Base-by-base conservation (phyloP, 805 yeast genomes). In the Wickerhamiella kazuoi region DNA sequence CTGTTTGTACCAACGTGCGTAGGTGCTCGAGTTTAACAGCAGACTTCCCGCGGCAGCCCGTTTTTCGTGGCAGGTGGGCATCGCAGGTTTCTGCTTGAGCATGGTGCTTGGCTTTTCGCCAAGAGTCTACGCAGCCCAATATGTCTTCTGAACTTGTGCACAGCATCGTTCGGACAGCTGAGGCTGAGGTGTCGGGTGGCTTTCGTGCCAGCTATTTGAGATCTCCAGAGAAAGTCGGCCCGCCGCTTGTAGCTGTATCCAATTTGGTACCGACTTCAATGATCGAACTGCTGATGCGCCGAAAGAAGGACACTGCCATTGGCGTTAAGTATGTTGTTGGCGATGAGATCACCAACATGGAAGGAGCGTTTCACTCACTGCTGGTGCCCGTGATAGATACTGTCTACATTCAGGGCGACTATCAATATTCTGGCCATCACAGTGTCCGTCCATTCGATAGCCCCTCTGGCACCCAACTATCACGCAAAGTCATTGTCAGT, bases 301-400 rank as follows among this genome's bases (percentile, higher is more conserved):
- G 29, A 13, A 45, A 44, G 21, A 40, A 43, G 29, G 41, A 37
- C 26, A 35, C 42, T 5, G 37, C 42, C 2, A 30, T 38, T n/a
- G 42, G 39, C 3, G 39, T 39, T 11, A 47, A 46, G 28, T 41
- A 41, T 13, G 37, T 21, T 9, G 17, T 9, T 4, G 49, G 50
- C 1, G 21, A 17, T 17, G 7, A 18, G 9, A 48, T 48, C 34
- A 38, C 46, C 28, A 44, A 45, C 16, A 18, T 48, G 30, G 44
- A 39, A 23, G 52, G 46, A 16, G 49, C 45, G 4, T 31, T 35
- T 32, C 48, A 45, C 35, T 21, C 43, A 7, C 36, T 48, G 13
- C 43, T 47, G 3, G 45, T 44, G 1, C 50, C 52, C 8, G 34
- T 47, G 2, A 50, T 41, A 31, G 41, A 38, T 20, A 42, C 46